phyloP scores from a whole-genome alignment of 257 asterid genomes.

The Fraxinus quadrangulata region DNA sequence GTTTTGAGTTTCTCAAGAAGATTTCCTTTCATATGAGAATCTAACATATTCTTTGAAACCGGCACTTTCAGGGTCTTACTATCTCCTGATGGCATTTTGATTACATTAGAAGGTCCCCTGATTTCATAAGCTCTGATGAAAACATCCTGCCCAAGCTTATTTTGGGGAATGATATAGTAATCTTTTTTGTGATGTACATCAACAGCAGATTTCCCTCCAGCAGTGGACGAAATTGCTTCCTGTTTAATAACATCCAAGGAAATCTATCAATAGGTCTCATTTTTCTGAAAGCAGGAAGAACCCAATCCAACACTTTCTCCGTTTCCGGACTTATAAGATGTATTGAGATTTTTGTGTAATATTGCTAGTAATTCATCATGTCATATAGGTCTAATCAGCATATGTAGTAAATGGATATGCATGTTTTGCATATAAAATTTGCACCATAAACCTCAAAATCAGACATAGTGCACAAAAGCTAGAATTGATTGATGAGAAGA shows the following conservation, averaged over 20 bases:
- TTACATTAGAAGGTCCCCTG: conserved; percentile 46
- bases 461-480: neutral
- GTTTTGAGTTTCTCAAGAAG: conserved; percentile 46
- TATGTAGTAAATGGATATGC: neutral
- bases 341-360: neutral
- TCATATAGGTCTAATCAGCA: conserved; percentile 14
- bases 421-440: neutral
- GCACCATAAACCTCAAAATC: neutral
- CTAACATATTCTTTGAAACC: conserved; percentile 75
- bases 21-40: conserved; percentile 82
- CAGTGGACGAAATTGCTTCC: conserved; percentile 55
- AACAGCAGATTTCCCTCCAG: conserved; percentile 54
- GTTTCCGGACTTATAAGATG: neutral
- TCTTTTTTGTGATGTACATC: conserved; percentile 72
- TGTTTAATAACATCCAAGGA: conserved; percentile 41
- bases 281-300: conserved; percentile 6
- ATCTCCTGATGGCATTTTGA: conserved; percentile 88
- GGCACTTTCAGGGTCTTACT: conserved; percentile 70
- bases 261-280: conserved; percentile 17
- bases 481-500: conserved; percentile 13
- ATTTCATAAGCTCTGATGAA: conserved; percentile 63
- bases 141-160: conserved; percentile 88
- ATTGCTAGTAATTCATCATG: conserved; percentile 11
- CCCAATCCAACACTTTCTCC: neutral
- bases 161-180: conserved; percentile 74